Evolutionary conservation across 2,329 filamentous ascomycete genomes (phyloP).

Genomic region (Ceratocystis diversiconidia): DNA sequence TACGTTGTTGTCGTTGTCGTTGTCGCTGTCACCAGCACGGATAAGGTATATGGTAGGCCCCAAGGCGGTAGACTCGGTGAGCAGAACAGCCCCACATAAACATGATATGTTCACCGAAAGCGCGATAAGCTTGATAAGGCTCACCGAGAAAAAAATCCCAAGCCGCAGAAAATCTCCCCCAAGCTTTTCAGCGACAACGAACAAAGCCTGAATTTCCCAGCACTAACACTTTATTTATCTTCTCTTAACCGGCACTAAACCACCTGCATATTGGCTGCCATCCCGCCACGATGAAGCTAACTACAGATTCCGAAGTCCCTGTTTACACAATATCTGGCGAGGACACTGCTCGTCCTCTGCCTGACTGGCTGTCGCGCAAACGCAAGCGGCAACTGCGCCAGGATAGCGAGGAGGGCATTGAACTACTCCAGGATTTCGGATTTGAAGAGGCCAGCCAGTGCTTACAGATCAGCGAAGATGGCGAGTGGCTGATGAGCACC

Average conservation of each 20-base stretch:
- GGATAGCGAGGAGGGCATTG: constrained; percentile 83
- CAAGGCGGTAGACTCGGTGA: constrained; percentile 8
- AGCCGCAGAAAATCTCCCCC: constrained; percentile 12
- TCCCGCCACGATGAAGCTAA: constrained; percentile 53
- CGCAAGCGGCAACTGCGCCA: constrained; percentile 85
- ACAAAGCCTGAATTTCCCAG: background rate
- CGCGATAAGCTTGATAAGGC: constrained; percentile 12
- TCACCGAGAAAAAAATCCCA: constrained; percentile 16
- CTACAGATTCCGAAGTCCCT: constrained; percentile 66
- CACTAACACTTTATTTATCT: background rate
- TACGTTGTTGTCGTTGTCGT: background rate
- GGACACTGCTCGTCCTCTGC: constrained; percentile 71
- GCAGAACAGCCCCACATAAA: background rate
- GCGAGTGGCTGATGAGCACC: constrained; percentile 93
- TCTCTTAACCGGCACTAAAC: background rate
- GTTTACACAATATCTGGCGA: constrained; percentile 94
- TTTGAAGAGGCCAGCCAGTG: constrained; percentile 92
- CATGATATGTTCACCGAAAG: constrained; percentile 9
- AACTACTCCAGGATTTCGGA: constrained; percentile 92
- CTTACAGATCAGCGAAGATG: constrained; percentile 81
- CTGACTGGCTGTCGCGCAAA: constrained; percentile 86
- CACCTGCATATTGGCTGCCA: background rate
- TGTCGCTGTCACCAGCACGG: background rate
- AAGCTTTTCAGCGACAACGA: constrained; percentile 12
- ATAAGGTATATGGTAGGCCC: background rate